These are phyloP conservation scores for Pseudopyrenochaeta lycopersici DNA, from an alignment of 2,329 filamentous ascomycete species.

Conservation along the genomic window DNA sequence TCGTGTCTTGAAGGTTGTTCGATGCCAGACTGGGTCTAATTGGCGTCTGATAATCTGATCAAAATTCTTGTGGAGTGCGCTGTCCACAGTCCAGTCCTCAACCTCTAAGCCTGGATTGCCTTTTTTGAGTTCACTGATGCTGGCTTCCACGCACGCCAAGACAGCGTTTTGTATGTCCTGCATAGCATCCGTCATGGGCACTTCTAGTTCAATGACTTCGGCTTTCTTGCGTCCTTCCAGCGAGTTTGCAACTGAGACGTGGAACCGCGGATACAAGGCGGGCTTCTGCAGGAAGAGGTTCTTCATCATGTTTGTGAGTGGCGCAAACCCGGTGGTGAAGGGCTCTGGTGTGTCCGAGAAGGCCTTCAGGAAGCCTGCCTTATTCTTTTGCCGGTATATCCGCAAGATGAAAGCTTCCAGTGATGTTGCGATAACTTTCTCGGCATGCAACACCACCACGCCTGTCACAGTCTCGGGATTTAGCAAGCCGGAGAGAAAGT, in stretches of 20 bases:
- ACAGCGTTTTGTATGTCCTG: slow-evolving; percentile 91
- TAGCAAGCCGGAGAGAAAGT: slow-evolving; percentile 84
- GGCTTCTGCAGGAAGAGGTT: slow-evolving; percentile 90
- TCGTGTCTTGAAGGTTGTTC: slow-evolving; percentile 91
- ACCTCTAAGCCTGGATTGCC: slow-evolving; percentile 89
- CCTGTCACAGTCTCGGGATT: slow-evolving; percentile 87
- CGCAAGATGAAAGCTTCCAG: slow-evolving; percentile 94
- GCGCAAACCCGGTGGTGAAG: slow-evolving; percentile 87
- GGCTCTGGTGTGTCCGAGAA: slow-evolving; percentile 94
- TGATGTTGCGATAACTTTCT: slow-evolving; percentile 84
- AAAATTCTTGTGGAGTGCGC: slow-evolving; percentile 90
- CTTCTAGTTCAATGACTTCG: slow-evolving; percentile 95
- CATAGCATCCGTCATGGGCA: slow-evolving; percentile 96
- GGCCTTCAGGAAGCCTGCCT: slow-evolving; percentile 90
- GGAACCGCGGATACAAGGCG: slow-evolving; percentile 92
- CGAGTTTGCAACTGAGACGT: slow-evolving; percentile 86
- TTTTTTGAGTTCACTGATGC: slow-evolving; percentile 92
- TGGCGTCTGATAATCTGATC: slow-evolving; percentile 88
- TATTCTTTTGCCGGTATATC: slow-evolving; percentile 94
- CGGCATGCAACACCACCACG: slow-evolving; percentile 86
- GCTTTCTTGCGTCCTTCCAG: slow-evolving; percentile 92
- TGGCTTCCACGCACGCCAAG: slow-evolving; percentile 94
- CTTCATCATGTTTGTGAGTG: slow-evolving; percentile 87
- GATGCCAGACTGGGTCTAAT: slow-evolving; percentile 95
- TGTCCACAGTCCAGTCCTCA: slow-evolving; percentile 97